Conservation (phyloP, 441 rosid species). For the Bruguiera hainesii region DNA sequence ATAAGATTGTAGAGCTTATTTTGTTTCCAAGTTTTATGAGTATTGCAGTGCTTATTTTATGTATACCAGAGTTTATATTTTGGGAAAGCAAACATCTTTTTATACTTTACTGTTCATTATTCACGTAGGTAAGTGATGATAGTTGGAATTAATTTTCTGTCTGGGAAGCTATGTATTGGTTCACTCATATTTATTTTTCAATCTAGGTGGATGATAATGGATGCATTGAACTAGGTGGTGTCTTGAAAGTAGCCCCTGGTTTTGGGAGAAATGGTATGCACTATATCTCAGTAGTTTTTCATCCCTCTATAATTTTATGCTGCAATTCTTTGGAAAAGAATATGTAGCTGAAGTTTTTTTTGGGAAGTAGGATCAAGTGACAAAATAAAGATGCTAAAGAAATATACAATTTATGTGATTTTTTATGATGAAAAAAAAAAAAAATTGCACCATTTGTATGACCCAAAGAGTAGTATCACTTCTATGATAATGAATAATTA, state of each 20-base stretch:
- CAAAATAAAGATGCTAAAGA: background rate
- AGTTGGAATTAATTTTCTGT: background rate
- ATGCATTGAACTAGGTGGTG: slow-evolving; percentile 56
- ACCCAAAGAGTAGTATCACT: no score
- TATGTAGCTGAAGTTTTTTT: background rate
- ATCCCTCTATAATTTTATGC: background rate
- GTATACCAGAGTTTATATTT: no score
- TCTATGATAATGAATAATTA: no score
- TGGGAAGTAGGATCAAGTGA: background rate
- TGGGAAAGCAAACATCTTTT: no score
- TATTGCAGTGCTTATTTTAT: no score
- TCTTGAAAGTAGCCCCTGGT: slow-evolving; percentile 56
- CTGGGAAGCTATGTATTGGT: background rate
- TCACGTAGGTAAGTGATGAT: background rate
- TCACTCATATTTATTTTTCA: slow-evolving; percentile 5
- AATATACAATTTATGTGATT: background rate
- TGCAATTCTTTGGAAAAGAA: background rate
- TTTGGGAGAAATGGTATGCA: slow-evolving; percentile 54
- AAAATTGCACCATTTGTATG: no score
- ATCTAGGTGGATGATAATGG: slow-evolving; percentile 58
- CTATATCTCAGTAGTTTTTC: background rate
- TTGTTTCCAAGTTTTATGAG: no score
- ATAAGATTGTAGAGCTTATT: no score
- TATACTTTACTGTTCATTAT: background rate
- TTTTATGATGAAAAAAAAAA: no score